Base-by-base conservation (phyloP, 495 filamentous ascomycete genomes). In the Cenococcum geophilum region DNA sequence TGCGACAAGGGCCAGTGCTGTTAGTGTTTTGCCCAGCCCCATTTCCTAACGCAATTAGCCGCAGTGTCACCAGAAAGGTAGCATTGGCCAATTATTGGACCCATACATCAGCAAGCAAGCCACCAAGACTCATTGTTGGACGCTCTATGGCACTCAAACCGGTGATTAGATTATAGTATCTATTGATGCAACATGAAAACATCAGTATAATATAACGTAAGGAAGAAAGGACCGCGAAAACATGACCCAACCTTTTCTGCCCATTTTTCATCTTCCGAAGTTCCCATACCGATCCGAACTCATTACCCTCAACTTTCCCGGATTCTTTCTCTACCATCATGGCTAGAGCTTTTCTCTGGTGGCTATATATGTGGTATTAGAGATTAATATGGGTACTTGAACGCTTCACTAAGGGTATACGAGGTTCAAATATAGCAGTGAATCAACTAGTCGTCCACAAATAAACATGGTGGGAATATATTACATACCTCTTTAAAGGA, bases 11-110 rank as follows among this genome's bases (percentile, higher is more conserved):
- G 68, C 53, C 16, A 72, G 52, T 10, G 57, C 37, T 21, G 47
- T 69, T 5, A 72, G 59, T 6, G 71, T 72, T 55, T 73, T 73
- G 12, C 71, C 70, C 6, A 73, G 58, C 4, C 71, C 71, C 71
- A 73, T 73, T 42, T 75, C 73, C 72, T 74, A 34, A 20, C 27
- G 16, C 20, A 20, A 36, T 14, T 53, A 27, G 21, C 50, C 9
- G 18, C 22, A 25, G 9, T 23, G 14, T 16, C 4, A 55, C 34
- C 2, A 36, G 4, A 36, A 3, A 55, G 34, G 14, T 9, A 9
- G 34, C 16, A 5, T 14, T 34, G 10, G 20, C 5, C 10, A 22
- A 2, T 3, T 37, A 55, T 37, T 22, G 53, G n/a, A 42, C 35
- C 4, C 11, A 18, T 45, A 45, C 40, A 45, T 45, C 40, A 18